Percentiles rank a stretch among this genome's conserved stretches.
Evolutionary conservation across 306 rosid genomes (phyloP).

Genomic region (Canavalia gladiata): DNA sequence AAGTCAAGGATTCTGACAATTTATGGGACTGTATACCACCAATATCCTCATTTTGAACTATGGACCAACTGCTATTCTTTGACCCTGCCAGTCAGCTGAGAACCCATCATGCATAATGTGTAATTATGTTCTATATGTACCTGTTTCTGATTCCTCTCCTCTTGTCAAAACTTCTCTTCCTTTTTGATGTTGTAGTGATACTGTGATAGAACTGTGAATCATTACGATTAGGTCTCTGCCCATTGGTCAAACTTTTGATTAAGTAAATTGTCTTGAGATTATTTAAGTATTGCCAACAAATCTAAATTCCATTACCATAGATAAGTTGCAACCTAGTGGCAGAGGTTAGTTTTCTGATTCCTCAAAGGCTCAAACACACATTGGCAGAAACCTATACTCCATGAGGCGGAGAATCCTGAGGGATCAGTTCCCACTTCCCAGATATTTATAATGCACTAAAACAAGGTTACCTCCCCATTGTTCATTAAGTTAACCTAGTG

Average conservation of each 20-base stretch:
- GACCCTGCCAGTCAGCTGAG: background rate
- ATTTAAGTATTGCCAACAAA: conserved; percentile 2
- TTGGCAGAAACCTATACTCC: conserved; percentile 4
- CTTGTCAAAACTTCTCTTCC: background rate
- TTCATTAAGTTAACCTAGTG: conserved; percentile 24
- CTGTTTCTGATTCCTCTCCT: background rate
- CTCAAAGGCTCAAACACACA: background rate
- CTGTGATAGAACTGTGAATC: background rate
- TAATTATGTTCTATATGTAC: conserved; percentile 7
- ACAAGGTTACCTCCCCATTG: conserved; percentile 1
- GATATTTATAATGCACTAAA: too few relatives aligned
- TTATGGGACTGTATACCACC: background rate
- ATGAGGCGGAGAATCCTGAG: background rate
- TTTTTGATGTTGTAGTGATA: background rate
- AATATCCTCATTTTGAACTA: background rate
- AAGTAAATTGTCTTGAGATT: conserved; percentile 26
- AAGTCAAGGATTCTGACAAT: background rate
- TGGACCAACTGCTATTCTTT: background rate
- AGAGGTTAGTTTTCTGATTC: conserved; percentile 29
- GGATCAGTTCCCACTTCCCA: too few relatives aligned
- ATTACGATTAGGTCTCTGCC: conserved; percentile 6
- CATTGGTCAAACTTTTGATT: conserved; percentile 14
- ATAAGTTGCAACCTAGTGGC: conserved; percentile 9
- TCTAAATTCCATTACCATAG: conserved; percentile 21
- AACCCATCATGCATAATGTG: background rate